Evolutionary conservation across 331 rosid species (phyloP).

Genomic region (Rhamnella rubrinervis): DNA sequence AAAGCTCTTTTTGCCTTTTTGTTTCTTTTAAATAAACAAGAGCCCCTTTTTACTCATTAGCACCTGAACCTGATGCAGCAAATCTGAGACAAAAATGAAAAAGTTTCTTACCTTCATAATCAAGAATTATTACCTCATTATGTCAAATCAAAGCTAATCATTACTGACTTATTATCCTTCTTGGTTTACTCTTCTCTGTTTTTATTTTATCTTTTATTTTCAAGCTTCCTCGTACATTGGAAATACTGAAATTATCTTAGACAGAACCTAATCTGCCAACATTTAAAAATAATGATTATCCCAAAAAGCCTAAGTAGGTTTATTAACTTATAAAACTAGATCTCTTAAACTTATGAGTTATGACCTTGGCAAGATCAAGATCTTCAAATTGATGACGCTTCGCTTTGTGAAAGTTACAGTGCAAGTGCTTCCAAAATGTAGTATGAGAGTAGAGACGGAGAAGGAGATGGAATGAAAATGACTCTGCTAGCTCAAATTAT

Average conservation of each 20-base stretch:
- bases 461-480: constrained; percentile 6
- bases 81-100: not conserved
- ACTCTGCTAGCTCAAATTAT: not conserved
- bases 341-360: not conserved
- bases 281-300: not conserved
- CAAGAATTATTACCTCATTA: not conserved
- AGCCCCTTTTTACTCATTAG: no score
- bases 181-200: not conserved
- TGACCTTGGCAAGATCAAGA: no score
- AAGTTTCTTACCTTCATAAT: not conserved
- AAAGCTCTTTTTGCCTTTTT: no score
- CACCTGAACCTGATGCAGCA: not conserved
- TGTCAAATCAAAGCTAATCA: constrained; percentile 26
- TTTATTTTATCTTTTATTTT: not conserved
- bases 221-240: constrained; percentile 14
- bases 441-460: not conserved
- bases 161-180: constrained; percentile 13
- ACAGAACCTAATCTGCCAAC: not conserved
- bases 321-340: no score
- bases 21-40: no score
- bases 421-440: not conserved
- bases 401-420: no score
- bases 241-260: constrained; percentile 3
- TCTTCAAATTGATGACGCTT: not conserved
- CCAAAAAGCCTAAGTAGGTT: no score